Percentiles rank a stretch among this genome's conserved stretches.
Evolutionary conservation across 192 early-diverging fungal genomes (phyloP).

Genomic region (Rhizophlyctis rosea): DNA sequence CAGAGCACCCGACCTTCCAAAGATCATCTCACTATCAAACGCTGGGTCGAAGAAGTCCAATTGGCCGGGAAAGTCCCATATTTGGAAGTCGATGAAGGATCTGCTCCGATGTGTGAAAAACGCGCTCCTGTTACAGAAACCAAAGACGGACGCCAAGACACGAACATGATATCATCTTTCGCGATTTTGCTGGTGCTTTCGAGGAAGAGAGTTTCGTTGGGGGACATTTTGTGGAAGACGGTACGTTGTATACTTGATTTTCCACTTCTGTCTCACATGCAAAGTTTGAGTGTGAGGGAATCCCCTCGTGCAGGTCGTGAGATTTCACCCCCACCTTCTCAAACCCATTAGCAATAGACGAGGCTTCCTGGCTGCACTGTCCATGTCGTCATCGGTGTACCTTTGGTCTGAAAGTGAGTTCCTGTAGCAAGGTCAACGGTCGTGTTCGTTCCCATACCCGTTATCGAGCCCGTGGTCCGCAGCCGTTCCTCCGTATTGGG

Average conservation of each 20-base stretch:
- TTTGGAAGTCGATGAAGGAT: constrained; percentile 79
- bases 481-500: constrained; percentile 1
- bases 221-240: constrained; percentile 85
- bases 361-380: constrained; percentile 17
- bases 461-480: not conserved
- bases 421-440: not conserved
- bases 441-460: not conserved
- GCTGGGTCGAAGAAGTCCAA: constrained; percentile 73
- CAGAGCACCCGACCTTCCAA: constrained; percentile 57
- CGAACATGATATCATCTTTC: constrained; percentile 67
- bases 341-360: constrained; percentile 42
- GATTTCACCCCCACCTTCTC: constrained; percentile 23
- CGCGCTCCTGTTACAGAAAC: not conserved
- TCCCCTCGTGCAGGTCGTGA: not conserved
- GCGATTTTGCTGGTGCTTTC: constrained; percentile 72
- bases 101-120: constrained; percentile 27
- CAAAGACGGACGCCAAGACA: not conserved
- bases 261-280: constrained; percentile 55
- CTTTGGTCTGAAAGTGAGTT: not conserved
- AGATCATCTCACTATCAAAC: constrained; percentile 26
- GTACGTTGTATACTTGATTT: constrained; percentile 83
- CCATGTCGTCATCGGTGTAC: constrained; percentile 9
- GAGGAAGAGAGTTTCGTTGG: constrained; percentile 83
- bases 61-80: constrained; percentile 92
- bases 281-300: not conserved